Base-by-base conservation (phyloP, 805 yeast genomes). In the Candida koratica region DNA sequence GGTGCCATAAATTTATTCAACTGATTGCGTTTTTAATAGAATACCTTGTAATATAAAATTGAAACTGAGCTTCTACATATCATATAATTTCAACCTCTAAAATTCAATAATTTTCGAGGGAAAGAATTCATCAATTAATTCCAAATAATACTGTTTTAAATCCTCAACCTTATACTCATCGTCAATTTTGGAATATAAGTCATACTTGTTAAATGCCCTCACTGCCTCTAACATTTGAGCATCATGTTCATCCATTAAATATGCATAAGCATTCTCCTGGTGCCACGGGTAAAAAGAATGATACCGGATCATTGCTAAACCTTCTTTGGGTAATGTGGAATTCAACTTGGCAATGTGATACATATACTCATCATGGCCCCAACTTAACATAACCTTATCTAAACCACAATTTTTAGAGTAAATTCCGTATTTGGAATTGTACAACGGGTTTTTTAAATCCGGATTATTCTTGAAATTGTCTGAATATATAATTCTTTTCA, bases 341-440 rank as follows among this genome's bases (percentile, higher is more conserved):
- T 77, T 81, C 38, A 67, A 64, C 52, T 78, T 80, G 9, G 84
- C 84, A 20, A 81, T 62, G 49, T 80, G 84, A 46, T 79, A 81
- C 84, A 81, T 79, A 56, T 81, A 81, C 51, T 81, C 88, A 53
- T 81, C 88, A 49, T 81, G 88, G 4, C 88, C 88, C 87, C 86
- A 81, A 38, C 84, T 77, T 27, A 81, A 55, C 82, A 81, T 78
- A 17, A 81, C 84, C 26, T 77, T 75, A 40, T 77, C 83, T 23
- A 81, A 54, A 0, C 88, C 88, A 54, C 86, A 79, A 41, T 74
- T 67, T 25, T 70, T 73, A 19, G 75, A 69, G 51, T 81, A 81
- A 20, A 81, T 75, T 3, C 88, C 88, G 52, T 69, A 77, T 52
- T 79, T 79, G 13, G 82, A 67, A 36, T 73, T 74, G 53, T 81